phyloP scores from a whole-genome alignment of 331 rosid species.

The Quercus tomentella region DNA sequence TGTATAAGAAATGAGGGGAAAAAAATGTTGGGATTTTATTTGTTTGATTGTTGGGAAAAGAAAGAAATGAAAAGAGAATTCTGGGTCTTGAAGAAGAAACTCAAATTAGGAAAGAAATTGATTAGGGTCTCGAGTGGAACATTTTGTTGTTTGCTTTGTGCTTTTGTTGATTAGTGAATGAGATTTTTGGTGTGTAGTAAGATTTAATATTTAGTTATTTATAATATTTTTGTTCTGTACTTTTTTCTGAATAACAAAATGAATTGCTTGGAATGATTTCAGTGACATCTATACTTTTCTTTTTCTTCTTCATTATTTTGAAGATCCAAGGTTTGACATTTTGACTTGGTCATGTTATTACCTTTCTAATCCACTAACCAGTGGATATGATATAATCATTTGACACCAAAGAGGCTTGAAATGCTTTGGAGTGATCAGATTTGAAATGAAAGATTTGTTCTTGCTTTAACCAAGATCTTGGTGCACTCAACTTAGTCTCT shows the following conservation, averaged over 20 bases:
- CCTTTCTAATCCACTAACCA: neutral
- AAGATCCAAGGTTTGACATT: neutral
- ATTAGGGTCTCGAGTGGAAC: neutral
- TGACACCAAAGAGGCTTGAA: neutral
- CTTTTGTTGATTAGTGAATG: neutral
- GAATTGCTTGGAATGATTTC: neutral
- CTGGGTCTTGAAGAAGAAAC: neutral
- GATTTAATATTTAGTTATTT: neutral
- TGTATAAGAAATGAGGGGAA: no score
- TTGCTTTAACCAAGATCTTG: neutral
- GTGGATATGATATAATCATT: neutral
- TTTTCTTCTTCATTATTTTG: neutral
- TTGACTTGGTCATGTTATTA: neutral
- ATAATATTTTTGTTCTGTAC: neutral
- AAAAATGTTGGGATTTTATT: neutral
- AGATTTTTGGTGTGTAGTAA: no score
- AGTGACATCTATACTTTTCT: neutral
- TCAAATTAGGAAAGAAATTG: neutral
- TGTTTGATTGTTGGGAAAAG: neutral
- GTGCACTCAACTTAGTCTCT: neutral
- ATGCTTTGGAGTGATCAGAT: neutral
- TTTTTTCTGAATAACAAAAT: neutral
- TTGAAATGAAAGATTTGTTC: neutral
- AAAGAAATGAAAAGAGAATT: neutral
- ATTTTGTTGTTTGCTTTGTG: neutral